These are phyloP conservation scores for Aspergillus cejpii DNA, from an alignment of 2,329 filamentous ascomycete genomes.

Conservation along the genomic window DNA sequence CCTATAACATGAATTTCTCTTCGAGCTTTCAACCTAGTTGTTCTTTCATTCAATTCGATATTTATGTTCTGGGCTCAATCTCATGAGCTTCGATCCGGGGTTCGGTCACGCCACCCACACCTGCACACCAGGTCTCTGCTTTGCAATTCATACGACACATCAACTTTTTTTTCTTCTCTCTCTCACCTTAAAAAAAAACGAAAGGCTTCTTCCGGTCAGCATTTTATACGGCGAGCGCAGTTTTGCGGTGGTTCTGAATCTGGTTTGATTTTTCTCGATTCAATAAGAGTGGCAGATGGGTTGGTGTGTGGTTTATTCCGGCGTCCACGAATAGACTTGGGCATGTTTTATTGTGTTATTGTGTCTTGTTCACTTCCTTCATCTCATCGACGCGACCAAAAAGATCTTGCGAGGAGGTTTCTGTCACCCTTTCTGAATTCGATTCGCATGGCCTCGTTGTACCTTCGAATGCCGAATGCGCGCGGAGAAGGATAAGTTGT, in stretches of 20 bases:
- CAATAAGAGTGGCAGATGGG: slow-evolving; percentile 31
- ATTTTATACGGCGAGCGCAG: slow-evolving; percentile 28
- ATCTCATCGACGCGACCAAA: slow-evolving; percentile 20
- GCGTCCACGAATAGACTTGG: slow-evolving; percentile 41
- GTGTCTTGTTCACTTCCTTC: slow-evolving; percentile 17
- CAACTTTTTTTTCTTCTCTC: slow-evolving; percentile 3
- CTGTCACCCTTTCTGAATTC: slow-evolving; percentile 16
- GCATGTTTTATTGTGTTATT: slow-evolving; percentile 29
- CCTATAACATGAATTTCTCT: slow-evolving; percentile 51
- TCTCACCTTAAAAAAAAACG: slow-evolving; percentile 12
- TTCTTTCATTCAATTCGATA: no score
- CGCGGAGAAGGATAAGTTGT: slow-evolving; percentile 9
- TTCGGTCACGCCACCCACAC: neutral
- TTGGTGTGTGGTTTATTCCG: slow-evolving; percentile 34
- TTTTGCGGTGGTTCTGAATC: slow-evolving; percentile 25
- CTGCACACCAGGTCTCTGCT: slow-evolving; percentile 3
- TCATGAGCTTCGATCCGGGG: neutral
- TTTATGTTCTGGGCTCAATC: neutral
- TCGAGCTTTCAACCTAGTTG: slow-evolving; percentile 2
- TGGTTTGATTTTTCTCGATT: slow-evolving; percentile 23
- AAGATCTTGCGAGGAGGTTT: slow-evolving; percentile 22
- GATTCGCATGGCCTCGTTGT: slow-evolving; percentile 13
- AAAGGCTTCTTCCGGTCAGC: slow-evolving; percentile 15
- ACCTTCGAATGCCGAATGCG: slow-evolving; percentile 9
- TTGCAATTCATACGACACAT: neutral